Evolutionary conservation across 2,329 filamentous ascomycete genomes (phyloP), one percentile per base, ranked within the genome.

Genomic region (Eutypa lata): DNA sequence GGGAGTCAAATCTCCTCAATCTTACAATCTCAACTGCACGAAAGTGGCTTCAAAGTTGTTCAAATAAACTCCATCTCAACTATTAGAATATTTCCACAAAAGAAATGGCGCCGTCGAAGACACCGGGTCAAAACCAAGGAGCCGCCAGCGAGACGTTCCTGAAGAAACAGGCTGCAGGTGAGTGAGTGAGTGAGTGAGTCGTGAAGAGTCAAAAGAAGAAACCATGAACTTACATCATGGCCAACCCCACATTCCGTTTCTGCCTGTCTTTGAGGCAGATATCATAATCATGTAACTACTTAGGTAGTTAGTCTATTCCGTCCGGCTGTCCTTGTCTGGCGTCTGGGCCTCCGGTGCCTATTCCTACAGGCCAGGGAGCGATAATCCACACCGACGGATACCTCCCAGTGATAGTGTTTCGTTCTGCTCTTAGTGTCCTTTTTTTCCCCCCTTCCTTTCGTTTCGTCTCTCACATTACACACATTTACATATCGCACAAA

Each of bases 131-230:
- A 28, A 64, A 59, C 40, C 53, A 62, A 26, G 42, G n/a, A 14
- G 61, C 60, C 8, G 62, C 62, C 0, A 64, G 60, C 53, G 58
- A 64, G 43, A 64, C 55, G 10, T 64, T 65, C 49, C 51, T 59
- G 35, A 64, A 64, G 57, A 59, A 57, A 50, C 57, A 64, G 40
- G 62, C 58, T 11, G 38, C 60, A 42, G 53, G 61, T 58, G 63
- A 11, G 52, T 51, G 6, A 38, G n/a, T n/a, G n/a, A n/a, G n/a
- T n/a, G n/a, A n/a, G n/a, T n/a, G n/a, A 4, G 35, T 16, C 35
- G 35, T 38, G 13, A 38, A n/a, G 6, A 31, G 5, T 31, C 26
- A 18, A 16, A 38, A 38, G 6, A 38, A 38, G n/a, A 6, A 6
- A 38, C 35, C 6, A 16, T 14, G 4, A 7, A 6, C 35, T 16